Conservation (phyloP, 371 early-diverging fungal genomes). For the Dinochytrium kinnereticum region DNA sequence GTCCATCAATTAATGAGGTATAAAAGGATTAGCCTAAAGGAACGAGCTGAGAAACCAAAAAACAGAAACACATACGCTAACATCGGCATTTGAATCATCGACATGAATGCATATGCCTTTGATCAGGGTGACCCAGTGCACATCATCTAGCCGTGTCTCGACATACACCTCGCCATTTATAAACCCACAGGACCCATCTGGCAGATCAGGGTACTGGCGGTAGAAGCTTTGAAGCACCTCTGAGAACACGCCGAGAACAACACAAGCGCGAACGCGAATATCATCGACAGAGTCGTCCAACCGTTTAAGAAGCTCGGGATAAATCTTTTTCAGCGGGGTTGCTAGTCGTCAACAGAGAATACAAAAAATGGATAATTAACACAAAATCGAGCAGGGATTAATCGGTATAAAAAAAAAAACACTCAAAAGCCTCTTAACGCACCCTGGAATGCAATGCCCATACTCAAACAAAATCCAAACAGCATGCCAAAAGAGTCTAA, state of each 20-base stretch:
- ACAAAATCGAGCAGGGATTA: constrained; percentile 31
- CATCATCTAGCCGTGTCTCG: constrained; percentile 47
- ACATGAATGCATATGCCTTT: constrained; percentile 53
- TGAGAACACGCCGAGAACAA: constrained; percentile 25
- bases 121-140: constrained; percentile 50
- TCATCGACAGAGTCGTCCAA: constrained; percentile 58
- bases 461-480: constrained; percentile 16
- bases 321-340: constrained; percentile 44
- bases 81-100: constrained; percentile 48
- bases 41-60: too few relatives aligned
- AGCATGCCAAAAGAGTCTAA: constrained; percentile 32
- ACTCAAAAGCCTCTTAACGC: background rate
- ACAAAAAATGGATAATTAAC: constrained; percentile 15
- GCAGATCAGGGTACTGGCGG: constrained; percentile 16
- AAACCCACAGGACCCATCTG: constrained; percentile 19
- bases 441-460: constrained; percentile 28
- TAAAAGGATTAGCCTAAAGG: too few relatives aligned
- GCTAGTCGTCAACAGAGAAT: too few relatives aligned
- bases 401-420: background rate
- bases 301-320: constrained; percentile 56
- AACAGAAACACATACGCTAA: constrained; percentile 40
- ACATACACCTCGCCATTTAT: constrained; percentile 29
- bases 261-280: constrained; percentile 44
- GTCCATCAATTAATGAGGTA: background rate
- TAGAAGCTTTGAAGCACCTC: constrained; percentile 25